Percentiles rank a stretch among this genome's conserved stretches.
Conservation (phyloP, 192 early-diverging fungal species). For the Funneliformis mosseae region DNA sequence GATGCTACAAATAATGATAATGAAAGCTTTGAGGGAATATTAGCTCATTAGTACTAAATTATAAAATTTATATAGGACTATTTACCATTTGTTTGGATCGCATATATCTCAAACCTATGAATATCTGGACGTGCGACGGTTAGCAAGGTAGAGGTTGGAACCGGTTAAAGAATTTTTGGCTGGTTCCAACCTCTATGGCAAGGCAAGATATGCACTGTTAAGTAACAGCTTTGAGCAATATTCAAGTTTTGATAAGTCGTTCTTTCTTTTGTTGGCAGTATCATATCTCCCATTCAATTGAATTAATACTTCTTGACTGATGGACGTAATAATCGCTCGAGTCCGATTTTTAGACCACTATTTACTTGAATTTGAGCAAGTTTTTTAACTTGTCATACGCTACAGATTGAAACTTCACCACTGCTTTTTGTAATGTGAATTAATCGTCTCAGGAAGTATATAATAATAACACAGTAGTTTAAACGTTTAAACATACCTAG, state of each 20-base stretch:
- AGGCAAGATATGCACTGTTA: neutral
- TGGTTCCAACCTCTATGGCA: too few relatives aligned
- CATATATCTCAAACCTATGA: conserved; percentile 9
- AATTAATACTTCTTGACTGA: conserved; percentile 15
- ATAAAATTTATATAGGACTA: neutral
- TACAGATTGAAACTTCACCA: neutral
- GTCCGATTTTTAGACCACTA: neutral
- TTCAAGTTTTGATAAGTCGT: conserved; percentile 17
- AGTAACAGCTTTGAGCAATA: conserved; percentile 19
- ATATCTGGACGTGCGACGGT: neutral
- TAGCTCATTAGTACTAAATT: too few relatives aligned
- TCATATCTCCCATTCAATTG: neutral
- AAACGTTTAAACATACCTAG: neutral
- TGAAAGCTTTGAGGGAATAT: conserved; percentile 3
- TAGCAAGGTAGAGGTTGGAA: too few relatives aligned
- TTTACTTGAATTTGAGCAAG: conserved; percentile 20
- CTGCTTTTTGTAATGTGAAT: too few relatives aligned
- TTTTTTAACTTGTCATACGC: conserved; percentile 21
- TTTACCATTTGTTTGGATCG: conserved; percentile 21
- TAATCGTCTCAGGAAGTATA: too few relatives aligned
- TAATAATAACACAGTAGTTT: neutral
- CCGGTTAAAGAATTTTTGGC: too few relatives aligned
- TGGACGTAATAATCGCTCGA: neutral
- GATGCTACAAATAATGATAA: neutral
- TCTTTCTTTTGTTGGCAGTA: neutral